Base-by-base conservation (phyloP, 352 stramenopile species). In the Thraustotheca clavata region DNA sequence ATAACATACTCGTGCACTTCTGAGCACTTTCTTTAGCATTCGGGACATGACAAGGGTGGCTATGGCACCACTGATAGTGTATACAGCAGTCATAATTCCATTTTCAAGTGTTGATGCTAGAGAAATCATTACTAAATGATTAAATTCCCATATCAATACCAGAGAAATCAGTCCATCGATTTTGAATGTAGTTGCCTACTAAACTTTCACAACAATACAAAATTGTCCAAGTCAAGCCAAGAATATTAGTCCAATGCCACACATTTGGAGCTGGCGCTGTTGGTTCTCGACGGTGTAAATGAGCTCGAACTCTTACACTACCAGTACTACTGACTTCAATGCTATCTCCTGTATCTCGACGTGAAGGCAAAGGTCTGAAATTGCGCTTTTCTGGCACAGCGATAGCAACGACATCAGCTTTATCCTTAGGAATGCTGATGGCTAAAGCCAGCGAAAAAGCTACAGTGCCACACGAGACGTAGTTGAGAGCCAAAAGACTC, bases 221-320 rank as follows among this genome's bases (percentile, higher is more conserved):
- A 29, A 33, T 26, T 29, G 57, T 39, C 57, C 57, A 65, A 2
- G 18, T 65, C 3, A 54, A 27, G 18, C 35, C 57, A 18, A 65
- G 57, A 32, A 65, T 33, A 32, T 65, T 65, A 32, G 57, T 54
- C 57, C 57, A 65, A 12, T 54, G 57, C 57, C 57, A 65, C 2
- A 43, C 41, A 3, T 32, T 24, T 14, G 36, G n/a, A 18, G 12
- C 31, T 6, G 27, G 27, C 11, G 18, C 14, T 31, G 43, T 35
- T 24, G 43, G 9, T 18, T 9, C 16, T 11, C n/a, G 12, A 31
- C 43, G 43, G 43, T 52, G 43, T 31, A 52, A 14, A 31, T 52
- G 43, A 24, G 43, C 24, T 2, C 43, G 43, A 11, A 52, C n/a
- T 7, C 12, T 14, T 14, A 52, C 11, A 31, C 2, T 39, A 14